These are phyloP conservation scores for Trypanosoma boissoni DNA, from an alignment of 208 protist genomes.

Conservation along the genomic window DNA sequence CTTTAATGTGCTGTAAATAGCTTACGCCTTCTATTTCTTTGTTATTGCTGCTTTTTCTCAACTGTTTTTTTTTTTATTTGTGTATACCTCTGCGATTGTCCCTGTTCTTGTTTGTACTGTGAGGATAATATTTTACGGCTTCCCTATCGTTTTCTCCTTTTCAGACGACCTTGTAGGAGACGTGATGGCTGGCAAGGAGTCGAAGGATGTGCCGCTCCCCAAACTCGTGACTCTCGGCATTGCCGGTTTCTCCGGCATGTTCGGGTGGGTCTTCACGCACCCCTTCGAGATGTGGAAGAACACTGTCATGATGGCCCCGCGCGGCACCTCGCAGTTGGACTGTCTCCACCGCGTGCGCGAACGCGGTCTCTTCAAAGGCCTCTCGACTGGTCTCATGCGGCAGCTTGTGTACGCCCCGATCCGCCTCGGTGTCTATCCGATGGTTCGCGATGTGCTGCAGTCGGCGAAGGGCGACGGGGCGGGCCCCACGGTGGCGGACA, in stretches of 20 bases:
- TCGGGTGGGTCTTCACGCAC: slow-evolving; percentile 89
- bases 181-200: slow-evolving; percentile 12
- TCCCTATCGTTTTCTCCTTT: background rate
- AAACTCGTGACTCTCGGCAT: slow-evolving; percentile 56
- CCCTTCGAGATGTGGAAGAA: slow-evolving; percentile 94
- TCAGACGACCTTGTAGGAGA: background rate
- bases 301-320: slow-evolving; percentile 78
- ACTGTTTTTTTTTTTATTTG: too few species aligned
- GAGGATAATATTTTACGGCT: too few species aligned
- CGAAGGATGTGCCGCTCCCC: slow-evolving; percentile 16
- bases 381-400: slow-evolving; percentile 71
- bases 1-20: too few species aligned
- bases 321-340: slow-evolving; percentile 46
- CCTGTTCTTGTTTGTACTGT: too few species aligned
- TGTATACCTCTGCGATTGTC: too few species aligned
- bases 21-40: too few species aligned
- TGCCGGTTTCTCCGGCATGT: slow-evolving; percentile 76
- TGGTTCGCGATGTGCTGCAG: slow-evolving; percentile 81
- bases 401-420: slow-evolving; percentile 90
- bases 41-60: too few species aligned
- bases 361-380: slow-evolving; percentile 82
- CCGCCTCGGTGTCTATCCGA: slow-evolving; percentile 88
- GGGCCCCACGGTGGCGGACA: slow-evolving; percentile 61
- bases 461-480: slow-evolving; percentile 46
- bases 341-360: slow-evolving; percentile 41